Percentiles rank a stretch among this genome's conserved stretches.
phyloP scores from a whole-genome alignment of 2,329 filamentous ascomycete genomes.

The Ophiostoma angusticollis region DNA sequence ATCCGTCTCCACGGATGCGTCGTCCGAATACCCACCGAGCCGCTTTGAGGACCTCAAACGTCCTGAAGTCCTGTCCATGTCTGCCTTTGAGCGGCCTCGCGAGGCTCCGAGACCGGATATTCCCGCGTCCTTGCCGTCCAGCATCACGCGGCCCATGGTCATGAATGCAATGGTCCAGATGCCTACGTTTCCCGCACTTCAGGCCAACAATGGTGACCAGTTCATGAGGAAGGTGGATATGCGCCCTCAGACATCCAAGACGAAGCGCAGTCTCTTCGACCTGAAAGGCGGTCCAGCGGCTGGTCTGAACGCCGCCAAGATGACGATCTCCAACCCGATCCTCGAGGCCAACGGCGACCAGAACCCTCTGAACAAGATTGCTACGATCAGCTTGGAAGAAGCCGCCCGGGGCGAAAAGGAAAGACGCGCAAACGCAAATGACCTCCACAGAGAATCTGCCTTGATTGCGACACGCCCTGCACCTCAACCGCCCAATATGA shows the following conservation, averaged over 20 bases:
- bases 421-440: conserved; percentile 26
- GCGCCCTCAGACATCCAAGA: conserved; percentile 10
- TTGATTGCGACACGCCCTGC: conserved; percentile 25
- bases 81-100: conserved; percentile 24
- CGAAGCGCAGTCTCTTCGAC: conserved; percentile 20
- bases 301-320: conserved; percentile 20
- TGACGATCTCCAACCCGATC: conserved; percentile 38
- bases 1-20: conserved; percentile 30
- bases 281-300: conserved; percentile 17
- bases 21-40: conserved; percentile 29
- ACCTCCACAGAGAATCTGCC: conserved; percentile 19
- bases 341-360: conserved; percentile 24
- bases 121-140: conserved; percentile 17
- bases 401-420: conserved; percentile 35
- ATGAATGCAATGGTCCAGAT: background rate
- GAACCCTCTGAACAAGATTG: conserved; percentile 31
- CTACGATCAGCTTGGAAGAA: conserved; percentile 36
- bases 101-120: conserved; percentile 14
- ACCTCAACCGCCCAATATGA: conserved; percentile 23
- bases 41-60: conserved; percentile 38
- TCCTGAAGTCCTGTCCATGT: conserved; percentile 24
- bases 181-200: background rate
- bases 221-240: background rate
- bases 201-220: no score
- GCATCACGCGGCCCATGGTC: conserved; percentile 21